A percentile compares a stretch with the other conserved stretches of the same genome.
phyloP scores from a whole-genome alignment of 345 rosid genomes.

The Salix exigua region DNA sequence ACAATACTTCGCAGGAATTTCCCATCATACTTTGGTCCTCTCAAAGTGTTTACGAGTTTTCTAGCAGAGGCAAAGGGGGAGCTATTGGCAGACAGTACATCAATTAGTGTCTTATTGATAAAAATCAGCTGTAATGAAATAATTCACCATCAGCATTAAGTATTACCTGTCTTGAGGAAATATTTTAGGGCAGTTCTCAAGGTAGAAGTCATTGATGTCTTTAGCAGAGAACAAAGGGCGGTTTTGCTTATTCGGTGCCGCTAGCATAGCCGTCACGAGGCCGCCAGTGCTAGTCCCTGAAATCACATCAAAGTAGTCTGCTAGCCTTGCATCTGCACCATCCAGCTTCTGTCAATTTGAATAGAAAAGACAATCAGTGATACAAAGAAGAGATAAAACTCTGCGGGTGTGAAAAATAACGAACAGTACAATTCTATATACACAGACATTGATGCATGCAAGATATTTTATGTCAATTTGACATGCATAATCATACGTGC shows the following conservation, averaged over 20 bases:
- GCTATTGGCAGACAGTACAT: neutral
- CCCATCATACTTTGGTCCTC: constrained; percentile 60
- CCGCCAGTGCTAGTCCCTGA: too few relatives aligned
- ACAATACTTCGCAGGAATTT: too few relatives aligned
- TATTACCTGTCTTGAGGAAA: constrained; percentile 6
- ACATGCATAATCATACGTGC: too few relatives aligned
- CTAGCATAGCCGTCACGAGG: constrained; percentile 53
- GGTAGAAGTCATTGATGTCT: constrained; percentile 14
- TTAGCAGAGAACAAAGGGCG: constrained; percentile 13
- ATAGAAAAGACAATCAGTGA: neutral
- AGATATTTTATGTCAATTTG: too few relatives aligned
- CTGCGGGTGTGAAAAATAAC: too few relatives aligned
- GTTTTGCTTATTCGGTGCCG: constrained; percentile 30
- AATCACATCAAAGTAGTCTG: too few relatives aligned
- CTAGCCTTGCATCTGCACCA: constrained; percentile 50
- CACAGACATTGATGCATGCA: too few relatives aligned
- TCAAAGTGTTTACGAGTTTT: constrained; percentile 38
- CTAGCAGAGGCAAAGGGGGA: constrained; percentile 25
- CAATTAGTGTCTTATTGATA: neutral
- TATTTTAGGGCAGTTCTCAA: constrained; percentile 8
- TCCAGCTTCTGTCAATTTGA: constrained; percentile 49
- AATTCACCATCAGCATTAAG: neutral
- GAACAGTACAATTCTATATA: too few relatives aligned
- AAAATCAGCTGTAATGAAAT: neutral
- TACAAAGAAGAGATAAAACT: neutral